A percentile compares a stretch with the other conserved stretches of the same genome.
These are phyloP conservation scores for Rheum nobile DNA, from an alignment of 148 eudicot genomes.

Conservation along the genomic window DNA sequence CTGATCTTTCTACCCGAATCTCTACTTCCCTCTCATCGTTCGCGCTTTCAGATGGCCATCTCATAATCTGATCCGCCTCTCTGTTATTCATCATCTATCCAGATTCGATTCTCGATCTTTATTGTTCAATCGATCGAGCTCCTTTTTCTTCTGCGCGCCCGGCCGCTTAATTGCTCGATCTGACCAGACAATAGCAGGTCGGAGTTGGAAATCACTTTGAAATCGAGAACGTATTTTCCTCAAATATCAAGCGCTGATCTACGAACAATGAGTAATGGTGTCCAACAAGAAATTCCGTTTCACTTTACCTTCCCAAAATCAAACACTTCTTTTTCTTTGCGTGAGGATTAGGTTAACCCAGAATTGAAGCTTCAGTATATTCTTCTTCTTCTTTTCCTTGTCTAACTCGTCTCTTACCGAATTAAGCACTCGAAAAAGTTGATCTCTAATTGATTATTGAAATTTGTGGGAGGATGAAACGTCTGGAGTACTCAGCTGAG, in stretches of 20 bases:
- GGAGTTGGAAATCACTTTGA: neutral
- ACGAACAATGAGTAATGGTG: neutral
- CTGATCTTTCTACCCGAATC: neutral
- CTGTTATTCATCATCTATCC: neutral
- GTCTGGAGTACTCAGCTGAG: neutral
- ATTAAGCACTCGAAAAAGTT: neutral
- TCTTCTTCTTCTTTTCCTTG: neutral
- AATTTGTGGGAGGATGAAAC: too few species aligned
- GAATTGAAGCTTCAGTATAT: too few species aligned
- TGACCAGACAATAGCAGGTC: neutral
- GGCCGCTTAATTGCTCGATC: too few species aligned
- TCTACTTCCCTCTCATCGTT: neutral
- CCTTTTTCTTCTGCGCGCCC: neutral
- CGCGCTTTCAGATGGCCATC: neutral
- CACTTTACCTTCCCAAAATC: neutral
- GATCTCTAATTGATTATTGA: neutral
- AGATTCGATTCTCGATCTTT: neutral
- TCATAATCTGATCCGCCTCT: neutral
- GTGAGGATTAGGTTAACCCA: neutral
- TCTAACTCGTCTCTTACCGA: neutral
- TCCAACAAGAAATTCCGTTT: neutral
- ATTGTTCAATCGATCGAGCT: neutral
- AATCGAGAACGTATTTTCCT: neutral
- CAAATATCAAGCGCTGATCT: neutral
- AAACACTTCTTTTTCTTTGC: neutral